phyloP scores from a whole-genome alignment of 2,329 filamentous ascomycete species.

The Diplodia corticola region DNA sequence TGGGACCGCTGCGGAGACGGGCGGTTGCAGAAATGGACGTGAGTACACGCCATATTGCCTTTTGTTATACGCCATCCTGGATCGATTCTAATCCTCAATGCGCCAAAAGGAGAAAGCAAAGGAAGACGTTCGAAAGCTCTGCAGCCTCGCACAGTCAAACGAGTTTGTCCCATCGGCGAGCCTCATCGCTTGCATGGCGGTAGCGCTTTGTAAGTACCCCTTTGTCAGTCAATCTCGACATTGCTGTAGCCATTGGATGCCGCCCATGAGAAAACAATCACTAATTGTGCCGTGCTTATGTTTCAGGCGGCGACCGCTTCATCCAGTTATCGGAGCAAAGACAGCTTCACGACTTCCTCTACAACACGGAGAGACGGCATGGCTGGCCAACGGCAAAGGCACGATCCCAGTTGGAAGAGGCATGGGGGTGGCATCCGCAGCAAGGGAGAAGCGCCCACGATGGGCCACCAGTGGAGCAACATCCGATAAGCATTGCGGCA shows the following conservation, averaged over 20 bases:
- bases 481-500: background rate
- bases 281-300: background rate
- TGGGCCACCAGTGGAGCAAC: background rate
- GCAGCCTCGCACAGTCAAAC: slow-evolving; percentile 39
- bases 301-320: slow-evolving; percentile 20
- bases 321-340: background rate
- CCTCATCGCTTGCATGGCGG: slow-evolving; percentile 40
- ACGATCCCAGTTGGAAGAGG: slow-evolving; percentile 2
- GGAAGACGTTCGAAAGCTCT: slow-evolving; percentile 34
- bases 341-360: background rate
- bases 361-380: background rate
- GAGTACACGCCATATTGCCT: background rate
- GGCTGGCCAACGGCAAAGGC: slow-evolving; percentile 13
- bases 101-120: background rate
- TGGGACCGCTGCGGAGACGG: slow-evolving; percentile 37
- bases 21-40: slow-evolving; percentile 36
- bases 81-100: background rate
- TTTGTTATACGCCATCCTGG: too few species aligned
- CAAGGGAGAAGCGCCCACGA: background rate
- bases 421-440: slow-evolving; percentile 4
- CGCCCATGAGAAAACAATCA: background rate
- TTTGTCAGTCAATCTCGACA: background rate
- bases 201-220: slow-evolving; percentile 33
- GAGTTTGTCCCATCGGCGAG: slow-evolving; percentile 37
- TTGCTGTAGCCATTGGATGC: too few species aligned